A percentile compares a stretch with the other conserved stretches of the same genome.
phyloP scores from a whole-genome alignment of 1,284 basidiomycete genomes.

The Golubevia pallescens region DNA sequence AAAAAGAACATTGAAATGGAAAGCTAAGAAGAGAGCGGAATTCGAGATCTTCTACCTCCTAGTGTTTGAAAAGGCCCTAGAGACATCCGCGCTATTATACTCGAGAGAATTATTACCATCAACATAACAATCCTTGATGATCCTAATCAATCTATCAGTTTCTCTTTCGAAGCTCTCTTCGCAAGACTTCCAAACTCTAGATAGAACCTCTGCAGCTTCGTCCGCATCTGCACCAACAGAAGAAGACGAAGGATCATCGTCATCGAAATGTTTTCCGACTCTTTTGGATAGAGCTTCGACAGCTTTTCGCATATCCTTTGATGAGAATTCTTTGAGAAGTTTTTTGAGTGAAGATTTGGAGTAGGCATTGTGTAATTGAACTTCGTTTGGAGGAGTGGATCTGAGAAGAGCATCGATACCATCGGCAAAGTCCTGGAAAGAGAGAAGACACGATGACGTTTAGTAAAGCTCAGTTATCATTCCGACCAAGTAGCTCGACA shows the following conservation, averaged over 20 bases:
- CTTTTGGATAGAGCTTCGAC: constrained; percentile 86
- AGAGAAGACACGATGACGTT: not conserved
- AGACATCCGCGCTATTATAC: constrained; percentile 18
- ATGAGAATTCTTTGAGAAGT: constrained; percentile 80
- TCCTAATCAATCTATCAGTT: constrained; percentile 21
- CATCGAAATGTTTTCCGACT: constrained; percentile 91
- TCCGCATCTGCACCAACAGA: not conserved
- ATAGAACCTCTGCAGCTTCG: constrained; percentile 22
- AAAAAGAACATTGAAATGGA: too few relatives aligned
- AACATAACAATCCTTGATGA: constrained; percentile 32
- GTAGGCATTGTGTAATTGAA: constrained; percentile 78
- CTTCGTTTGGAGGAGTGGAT: constrained; percentile 79
- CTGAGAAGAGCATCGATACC: constrained; percentile 84
- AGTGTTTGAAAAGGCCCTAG: constrained; percentile 15
- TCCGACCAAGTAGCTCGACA: too few relatives aligned
- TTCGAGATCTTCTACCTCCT: too few relatives aligned
- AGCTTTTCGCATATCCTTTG: constrained; percentile 83
- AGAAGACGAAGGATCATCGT: constrained; percentile 65
- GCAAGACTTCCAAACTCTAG: constrained; percentile 28
- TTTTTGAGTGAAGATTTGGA: constrained; percentile 80
- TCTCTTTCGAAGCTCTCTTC: constrained; percentile 30
- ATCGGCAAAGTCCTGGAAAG: constrained; percentile 84
- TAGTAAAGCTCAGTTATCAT: constrained; percentile 1
- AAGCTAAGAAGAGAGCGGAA: too few relatives aligned
- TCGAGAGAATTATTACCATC: constrained; percentile 18